These are phyloP conservation scores for Pyricularia pennisetigena DNA, from an alignment of 2,329 filamentous ascomycete species.

Conservation along the genomic window DNA sequence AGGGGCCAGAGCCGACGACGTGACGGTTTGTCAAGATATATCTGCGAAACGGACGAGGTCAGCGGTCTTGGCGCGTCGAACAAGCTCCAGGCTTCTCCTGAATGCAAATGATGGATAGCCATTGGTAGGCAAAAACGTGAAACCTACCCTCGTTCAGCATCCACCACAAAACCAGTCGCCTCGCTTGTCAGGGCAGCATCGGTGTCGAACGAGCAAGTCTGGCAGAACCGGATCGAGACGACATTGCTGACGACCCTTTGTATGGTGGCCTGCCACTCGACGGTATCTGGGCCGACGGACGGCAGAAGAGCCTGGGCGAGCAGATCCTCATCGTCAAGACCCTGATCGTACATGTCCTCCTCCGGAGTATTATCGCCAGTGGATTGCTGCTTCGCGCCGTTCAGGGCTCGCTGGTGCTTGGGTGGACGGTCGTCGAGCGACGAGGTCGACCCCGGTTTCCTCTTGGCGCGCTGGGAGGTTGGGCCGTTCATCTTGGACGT, in stretches of 20 bases:
- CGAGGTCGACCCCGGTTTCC: slow-evolving; percentile 13
- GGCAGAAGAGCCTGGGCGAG: slow-evolving; percentile 12
- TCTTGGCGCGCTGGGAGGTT: slow-evolving; percentile 14
- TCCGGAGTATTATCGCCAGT: slow-evolving; percentile 14
- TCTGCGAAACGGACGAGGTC: slow-evolving; percentile 18
- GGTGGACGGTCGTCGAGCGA: slow-evolving; percentile 13
- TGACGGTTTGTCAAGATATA: slow-evolving; percentile 86
- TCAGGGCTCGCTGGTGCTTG: slow-evolving; percentile 15
- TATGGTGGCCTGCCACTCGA: slow-evolving; percentile 82
- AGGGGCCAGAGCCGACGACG: slow-evolving; percentile 89
- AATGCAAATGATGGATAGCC: no score
- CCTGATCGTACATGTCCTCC: slow-evolving; percentile 9
- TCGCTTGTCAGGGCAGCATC: slow-evolving; percentile 88
- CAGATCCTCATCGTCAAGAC: slow-evolving; percentile 7
- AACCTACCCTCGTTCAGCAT: slow-evolving; percentile 74
- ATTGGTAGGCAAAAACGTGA: not conserved
- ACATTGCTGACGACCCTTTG: slow-evolving; percentile 91
- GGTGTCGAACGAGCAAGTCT: slow-evolving; percentile 97
- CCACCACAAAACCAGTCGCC: slow-evolving; percentile 95
- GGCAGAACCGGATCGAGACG: slow-evolving; percentile 97
- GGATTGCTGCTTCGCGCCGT: slow-evolving; percentile 11
- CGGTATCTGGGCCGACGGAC: slow-evolving; percentile 17
- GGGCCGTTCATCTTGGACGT: slow-evolving; percentile 13
- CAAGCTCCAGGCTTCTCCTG: not conserved
- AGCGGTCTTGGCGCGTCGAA: not conserved